These are phyloP conservation scores for Verticillium klebahnii DNA, from an alignment of 2,329 filamentous ascomycete species.

Conservation along the genomic window DNA sequence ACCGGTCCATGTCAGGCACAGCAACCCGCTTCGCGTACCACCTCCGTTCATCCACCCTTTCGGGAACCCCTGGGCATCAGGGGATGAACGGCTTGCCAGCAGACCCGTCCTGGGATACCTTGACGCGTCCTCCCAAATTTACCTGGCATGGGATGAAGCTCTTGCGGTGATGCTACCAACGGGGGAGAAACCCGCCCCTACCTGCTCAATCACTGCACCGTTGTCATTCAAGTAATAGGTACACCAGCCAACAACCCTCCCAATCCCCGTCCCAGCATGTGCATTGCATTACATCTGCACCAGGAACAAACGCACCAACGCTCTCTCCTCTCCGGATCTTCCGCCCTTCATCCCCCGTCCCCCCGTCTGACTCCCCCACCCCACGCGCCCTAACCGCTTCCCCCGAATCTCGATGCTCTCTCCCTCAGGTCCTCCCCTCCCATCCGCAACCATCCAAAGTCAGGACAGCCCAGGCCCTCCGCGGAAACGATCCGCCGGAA, in stretches of 20 bases:
- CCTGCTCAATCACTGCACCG: neutral
- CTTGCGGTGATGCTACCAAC: neutral
- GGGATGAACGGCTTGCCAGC: neutral
- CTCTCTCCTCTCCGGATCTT: too few relatives aligned
- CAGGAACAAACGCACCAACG: neutral
- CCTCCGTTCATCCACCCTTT: neutral
- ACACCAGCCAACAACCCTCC: neutral
- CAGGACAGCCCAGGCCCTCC: neutral
- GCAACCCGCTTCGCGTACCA: neutral
- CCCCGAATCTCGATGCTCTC: neutral
- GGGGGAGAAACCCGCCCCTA: neutral
- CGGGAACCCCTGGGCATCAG: neutral
- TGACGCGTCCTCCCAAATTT: neutral
- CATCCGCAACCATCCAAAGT: neutral
- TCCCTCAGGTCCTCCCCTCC: neutral
- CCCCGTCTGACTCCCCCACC: neutral
- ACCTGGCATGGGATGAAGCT: too few relatives aligned
- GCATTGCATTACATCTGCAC: neutral
- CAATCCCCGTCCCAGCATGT: neutral
- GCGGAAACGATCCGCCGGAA: neutral
- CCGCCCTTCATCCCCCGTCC: neutral
- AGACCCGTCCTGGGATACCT: neutral
- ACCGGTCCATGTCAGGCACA: neutral
- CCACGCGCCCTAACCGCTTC: neutral
- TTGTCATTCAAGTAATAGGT: neutral